Conservation (phyloP, 225 moss, liverwort and hornwort genomes). For the Sphagnum tenellum region DNA sequence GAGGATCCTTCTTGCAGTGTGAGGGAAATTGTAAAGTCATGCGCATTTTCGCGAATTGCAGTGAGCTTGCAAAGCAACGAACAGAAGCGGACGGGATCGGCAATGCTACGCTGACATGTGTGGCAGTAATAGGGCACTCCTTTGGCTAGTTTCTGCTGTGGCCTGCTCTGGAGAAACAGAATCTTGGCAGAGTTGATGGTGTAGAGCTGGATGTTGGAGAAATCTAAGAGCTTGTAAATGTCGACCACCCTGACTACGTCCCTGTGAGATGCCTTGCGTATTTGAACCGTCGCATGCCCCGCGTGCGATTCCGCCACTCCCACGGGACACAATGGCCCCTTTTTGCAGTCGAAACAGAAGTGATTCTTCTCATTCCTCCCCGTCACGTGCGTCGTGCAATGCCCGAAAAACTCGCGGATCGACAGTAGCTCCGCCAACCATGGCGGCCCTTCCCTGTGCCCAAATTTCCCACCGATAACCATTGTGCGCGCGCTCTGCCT, state of each 20-base stretch:
- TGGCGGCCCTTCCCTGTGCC: constrained; percentile 35
- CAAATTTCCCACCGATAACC: constrained; percentile 42
- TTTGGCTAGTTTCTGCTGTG: constrained; percentile 38
- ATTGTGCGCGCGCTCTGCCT: constrained; percentile 3
- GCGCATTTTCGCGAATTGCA: constrained; percentile 29
- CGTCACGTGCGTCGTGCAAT: constrained; percentile 27
- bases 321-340: constrained; percentile 36
- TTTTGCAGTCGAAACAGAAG: constrained; percentile 43
- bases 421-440: constrained; percentile 36
- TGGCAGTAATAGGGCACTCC: constrained; percentile 44
- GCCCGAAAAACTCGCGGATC: constrained; percentile 27
- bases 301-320: constrained; percentile 21
- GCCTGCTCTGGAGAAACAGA: constrained; percentile 42
- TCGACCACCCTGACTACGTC: constrained; percentile 49
- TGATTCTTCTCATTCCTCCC: constrained; percentile 55
- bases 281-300: constrained; percentile 40
- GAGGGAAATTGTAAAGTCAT: constrained; percentile 34
- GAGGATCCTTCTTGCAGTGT: constrained; percentile 25
- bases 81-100: constrained; percentile 42
- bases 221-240: constrained; percentile 31
- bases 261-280: constrained; percentile 44
- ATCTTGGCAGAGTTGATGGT: constrained; percentile 55
- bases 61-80: constrained; percentile 41
- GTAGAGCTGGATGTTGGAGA: constrained; percentile 40
- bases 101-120: constrained; percentile 45